These are phyloP conservation scores for Penicillium psychrofluorescens DNA, from an alignment of 495 filamentous ascomycete species.

Conservation along the genomic window DNA sequence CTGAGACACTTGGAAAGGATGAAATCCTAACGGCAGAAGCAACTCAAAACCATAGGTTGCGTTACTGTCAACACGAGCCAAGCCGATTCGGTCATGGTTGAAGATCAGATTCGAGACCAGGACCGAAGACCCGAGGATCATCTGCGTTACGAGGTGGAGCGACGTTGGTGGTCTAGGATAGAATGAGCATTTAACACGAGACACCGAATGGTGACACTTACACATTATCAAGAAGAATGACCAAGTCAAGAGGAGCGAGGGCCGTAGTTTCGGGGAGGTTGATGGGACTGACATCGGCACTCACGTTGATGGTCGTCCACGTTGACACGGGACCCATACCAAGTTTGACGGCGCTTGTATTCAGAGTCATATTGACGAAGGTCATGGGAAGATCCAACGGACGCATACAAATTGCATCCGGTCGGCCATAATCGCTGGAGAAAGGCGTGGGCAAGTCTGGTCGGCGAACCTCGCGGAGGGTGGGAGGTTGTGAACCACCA, in stretches of 20 bases:
- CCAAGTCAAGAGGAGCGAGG: slow-evolving; percentile 14
- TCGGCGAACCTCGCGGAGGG: neutral
- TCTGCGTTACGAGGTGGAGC: slow-evolving; percentile 6
- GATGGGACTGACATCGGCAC: slow-evolving; percentile 14
- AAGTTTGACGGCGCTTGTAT: slow-evolving; percentile 6
- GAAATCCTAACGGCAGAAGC: slow-evolving; percentile 15
- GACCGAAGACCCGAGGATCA: slow-evolving; percentile 8
- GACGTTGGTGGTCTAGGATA: slow-evolving; percentile 6
- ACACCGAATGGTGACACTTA: slow-evolving; percentile 1
- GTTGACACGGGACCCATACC: slow-evolving; percentile 7
- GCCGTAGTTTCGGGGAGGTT: slow-evolving; percentile 5
- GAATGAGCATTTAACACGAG: too few relatives aligned
- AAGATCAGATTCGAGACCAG: slow-evolving; percentile 7
- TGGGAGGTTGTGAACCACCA: neutral
- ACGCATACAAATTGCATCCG: neutral
- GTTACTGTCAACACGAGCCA: slow-evolving; percentile 7
- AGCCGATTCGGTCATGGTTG: slow-evolving; percentile 11
- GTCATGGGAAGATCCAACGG: slow-evolving; percentile 15
- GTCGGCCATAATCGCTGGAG: neutral
- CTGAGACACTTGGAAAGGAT: slow-evolving; percentile 9
- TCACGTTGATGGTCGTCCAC: slow-evolving; percentile 16
- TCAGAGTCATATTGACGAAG: slow-evolving; percentile 8
- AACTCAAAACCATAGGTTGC: slow-evolving; percentile 6
- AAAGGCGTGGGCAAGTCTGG: too few relatives aligned
- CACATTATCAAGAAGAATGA: slow-evolving; percentile 19